These are phyloP conservation scores for Fragilariopsis cylindrus DNA, from an alignment of 108 stramenopile species.

Conservation along the genomic window DNA sequence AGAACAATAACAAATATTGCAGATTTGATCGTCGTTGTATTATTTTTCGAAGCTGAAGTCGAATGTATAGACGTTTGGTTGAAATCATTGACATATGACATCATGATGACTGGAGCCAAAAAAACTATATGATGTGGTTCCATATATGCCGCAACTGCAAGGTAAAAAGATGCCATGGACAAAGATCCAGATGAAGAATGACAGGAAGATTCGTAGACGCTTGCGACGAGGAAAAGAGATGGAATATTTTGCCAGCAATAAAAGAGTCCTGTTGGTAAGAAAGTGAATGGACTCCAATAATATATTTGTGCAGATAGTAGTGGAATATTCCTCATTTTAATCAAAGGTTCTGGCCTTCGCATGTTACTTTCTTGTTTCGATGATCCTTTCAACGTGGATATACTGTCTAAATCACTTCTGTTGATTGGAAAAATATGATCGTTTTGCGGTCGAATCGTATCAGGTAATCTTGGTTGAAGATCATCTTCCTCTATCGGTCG, in stretches of 20 bases:
- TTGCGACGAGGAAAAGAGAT: slow-evolving; percentile 41
- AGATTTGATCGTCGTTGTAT: slow-evolving; percentile 28
- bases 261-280: slow-evolving; percentile 32
- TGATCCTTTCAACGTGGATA: neutral
- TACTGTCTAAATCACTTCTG: neutral
- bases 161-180: slow-evolving; percentile 32
- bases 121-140: slow-evolving; percentile 49
- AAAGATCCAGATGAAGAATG: slow-evolving; percentile 21
- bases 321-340: slow-evolving; percentile 44
- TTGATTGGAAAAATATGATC: slow-evolving; percentile 28
- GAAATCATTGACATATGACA: slow-evolving; percentile 5
- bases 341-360: slow-evolving; percentile 14
- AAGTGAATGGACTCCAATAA: slow-evolving; percentile 57
- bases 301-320: slow-evolving; percentile 46
- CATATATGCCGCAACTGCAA: slow-evolving; percentile 60
- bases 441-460: slow-evolving; percentile 31
- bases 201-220: slow-evolving; percentile 37
- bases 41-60: slow-evolving; percentile 7
- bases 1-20: slow-evolving; percentile 20
- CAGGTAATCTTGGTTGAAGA: slow-evolving; percentile 24
- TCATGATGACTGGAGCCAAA: slow-evolving; percentile 43
- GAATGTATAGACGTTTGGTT: neutral
- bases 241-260: slow-evolving; percentile 51
- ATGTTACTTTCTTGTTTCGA: neutral
- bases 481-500: slow-evolving; percentile 22